These are phyloP conservation scores for Phytophthora cactorum DNA, from an alignment of 352 stramenopile species.

Conservation along the genomic window DNA sequence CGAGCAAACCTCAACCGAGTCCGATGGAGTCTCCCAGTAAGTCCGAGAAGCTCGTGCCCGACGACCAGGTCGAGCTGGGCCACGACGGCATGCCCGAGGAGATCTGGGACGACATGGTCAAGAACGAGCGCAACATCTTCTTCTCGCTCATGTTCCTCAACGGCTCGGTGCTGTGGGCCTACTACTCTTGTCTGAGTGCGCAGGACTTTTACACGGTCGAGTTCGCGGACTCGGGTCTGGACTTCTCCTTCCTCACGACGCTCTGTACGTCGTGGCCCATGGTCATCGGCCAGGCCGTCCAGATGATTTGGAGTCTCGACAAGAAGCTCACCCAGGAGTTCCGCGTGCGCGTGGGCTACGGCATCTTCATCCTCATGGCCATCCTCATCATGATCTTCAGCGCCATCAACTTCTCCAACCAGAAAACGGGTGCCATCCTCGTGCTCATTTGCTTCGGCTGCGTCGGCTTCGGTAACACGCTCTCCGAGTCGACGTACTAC, in stretches of 20 bases:
- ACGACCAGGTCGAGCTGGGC: constrained; percentile 22
- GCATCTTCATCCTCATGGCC: constrained; percentile 60
- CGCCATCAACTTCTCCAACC: constrained; percentile 51
- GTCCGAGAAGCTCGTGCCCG: constrained; percentile 48
- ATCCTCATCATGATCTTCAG: constrained; percentile 73
- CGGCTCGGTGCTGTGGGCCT: constrained; percentile 72
- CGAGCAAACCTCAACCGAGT: constrained; percentile 7
- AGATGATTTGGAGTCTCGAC: constrained; percentile 67
- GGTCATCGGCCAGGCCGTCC: constrained; percentile 52
- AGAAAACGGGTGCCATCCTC: constrained; percentile 53
- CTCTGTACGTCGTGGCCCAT: constrained; percentile 67
- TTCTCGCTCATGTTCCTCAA: constrained; percentile 77
- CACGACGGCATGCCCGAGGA: constrained; percentile 60
- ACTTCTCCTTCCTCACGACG: constrained; percentile 78
- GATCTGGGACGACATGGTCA: constrained; percentile 63
- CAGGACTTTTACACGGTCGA: constrained; percentile 65
- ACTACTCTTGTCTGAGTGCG: constrained; percentile 76
- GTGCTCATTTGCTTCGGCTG: constrained; percentile 62
- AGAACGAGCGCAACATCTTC: constrained; percentile 63
- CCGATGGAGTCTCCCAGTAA: constrained; percentile 40
- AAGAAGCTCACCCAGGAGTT: constrained; percentile 53
- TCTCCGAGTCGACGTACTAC: constrained; percentile 70
- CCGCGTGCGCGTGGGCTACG: constrained; percentile 57
- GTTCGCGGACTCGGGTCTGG: constrained; percentile 54
- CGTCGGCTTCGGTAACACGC: constrained; percentile 61